Evolutionary conservation across 352 stramenopile genomes (phyloP).

Genomic region (Globisporangium emineosum): DNA sequence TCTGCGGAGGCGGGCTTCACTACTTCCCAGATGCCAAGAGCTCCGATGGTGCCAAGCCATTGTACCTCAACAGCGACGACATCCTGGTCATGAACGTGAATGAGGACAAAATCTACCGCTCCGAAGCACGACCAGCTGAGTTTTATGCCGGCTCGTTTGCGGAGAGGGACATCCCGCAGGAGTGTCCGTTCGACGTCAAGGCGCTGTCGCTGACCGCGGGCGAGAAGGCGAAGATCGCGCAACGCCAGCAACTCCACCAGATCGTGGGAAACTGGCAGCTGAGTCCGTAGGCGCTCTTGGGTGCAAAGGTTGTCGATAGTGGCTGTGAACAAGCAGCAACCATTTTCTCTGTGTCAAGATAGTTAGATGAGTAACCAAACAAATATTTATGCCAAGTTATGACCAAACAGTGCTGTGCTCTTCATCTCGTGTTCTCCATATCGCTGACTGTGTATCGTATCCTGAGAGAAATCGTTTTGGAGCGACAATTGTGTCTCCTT

Average conservation of each 20-base stretch:
- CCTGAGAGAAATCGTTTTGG: too few species aligned
- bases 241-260: constrained; percentile 46
- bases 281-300: neutral
- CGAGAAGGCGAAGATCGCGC: constrained; percentile 37
- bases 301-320: too few species aligned
- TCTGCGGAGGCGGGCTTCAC: constrained; percentile 60
- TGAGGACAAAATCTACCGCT: constrained; percentile 47
- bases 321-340: neutral
- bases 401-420: neutral
- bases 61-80: constrained; percentile 75
- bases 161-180: constrained; percentile 36
- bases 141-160: constrained; percentile 48
- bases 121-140: constrained; percentile 39
- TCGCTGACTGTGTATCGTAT: too few species aligned
- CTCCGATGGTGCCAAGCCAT: constrained; percentile 13
- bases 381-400: neutral
- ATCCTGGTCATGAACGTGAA: constrained; percentile 45
- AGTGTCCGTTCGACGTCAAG: constrained; percentile 59
- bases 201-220: constrained; percentile 30
- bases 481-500: too few species aligned
- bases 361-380: neutral
- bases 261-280: constrained; percentile 29
- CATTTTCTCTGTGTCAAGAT: neutral
- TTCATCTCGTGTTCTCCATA: neutral
- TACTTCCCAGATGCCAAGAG: constrained; percentile 39